Base-by-base conservation (phyloP, 768 basidiomycete species). In the Xerocomus brunneocitrinus region DNA sequence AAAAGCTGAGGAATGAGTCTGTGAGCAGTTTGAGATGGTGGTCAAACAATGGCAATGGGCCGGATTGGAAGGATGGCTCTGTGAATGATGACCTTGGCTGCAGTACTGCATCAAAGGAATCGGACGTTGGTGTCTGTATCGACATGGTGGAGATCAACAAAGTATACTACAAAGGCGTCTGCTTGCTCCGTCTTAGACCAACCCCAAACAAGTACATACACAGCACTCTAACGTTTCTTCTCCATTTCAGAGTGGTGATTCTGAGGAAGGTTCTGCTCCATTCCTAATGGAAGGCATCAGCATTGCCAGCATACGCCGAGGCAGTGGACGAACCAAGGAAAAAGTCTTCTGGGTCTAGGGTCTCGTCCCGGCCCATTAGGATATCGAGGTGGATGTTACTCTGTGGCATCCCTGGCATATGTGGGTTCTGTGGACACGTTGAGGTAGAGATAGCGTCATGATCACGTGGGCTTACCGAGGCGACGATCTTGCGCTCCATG, bases 401-500 rank as follows among this genome's bases (percentile, higher is more conserved):
- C 48, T 79, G 80, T 14, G 79, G 74, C 59, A 85, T 67, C 36
- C 75, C 80, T 14, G 87, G 79, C 72, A 89, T 80, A 57, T 84
- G 84, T 3, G 83, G 78, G 61, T 75, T 79, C 90, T 92, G 62
- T 12, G 57, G 36, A 53, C 35, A 41, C 27, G 50, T 22, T 38
- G 16, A 47, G 39, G 41, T 45, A 4, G 53, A 27, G 49, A 24
- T 28, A 19, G 31, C 38, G 27, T 46, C 13, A 22, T 5, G 36
- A 31, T 39, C 48, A 34, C 42, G 34, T 50, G 41, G 45, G 24
- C 63, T 57, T 62, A 95, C 95, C 52, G 80, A 69, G 32, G 81
- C 72, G 8, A 95, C 91, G 39, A 94, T 79, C 75, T 87, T 88
- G 65, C 93, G 83, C 70, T 99, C 97, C 97, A 98, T 98, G 58